A percentile compares a stretch with the other conserved stretches of the same genome.
Conservation (phyloP, 495 filamentous ascomycete species). For the Hypoxylon perforatum region DNA sequence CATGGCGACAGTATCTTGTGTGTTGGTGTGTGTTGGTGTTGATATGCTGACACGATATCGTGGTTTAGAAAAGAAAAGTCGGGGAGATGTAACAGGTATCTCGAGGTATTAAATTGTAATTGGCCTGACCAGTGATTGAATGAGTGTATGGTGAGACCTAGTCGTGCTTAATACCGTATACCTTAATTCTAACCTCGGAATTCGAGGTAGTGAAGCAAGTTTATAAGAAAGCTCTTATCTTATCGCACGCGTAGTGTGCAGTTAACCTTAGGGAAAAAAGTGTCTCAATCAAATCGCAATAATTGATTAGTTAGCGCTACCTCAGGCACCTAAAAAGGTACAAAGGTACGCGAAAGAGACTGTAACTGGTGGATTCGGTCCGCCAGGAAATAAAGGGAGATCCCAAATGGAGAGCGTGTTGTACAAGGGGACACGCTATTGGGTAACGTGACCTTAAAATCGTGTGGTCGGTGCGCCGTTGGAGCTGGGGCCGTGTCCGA, state of each 20-base stretch:
- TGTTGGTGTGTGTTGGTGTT: background rate
- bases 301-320: background rate
- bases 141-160: too few species aligned
- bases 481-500: conserved; percentile 48
- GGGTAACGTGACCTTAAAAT: conserved; percentile 53
- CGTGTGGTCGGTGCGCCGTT: conserved; percentile 47
- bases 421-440: conserved; percentile 36
- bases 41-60: background rate
- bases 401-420: conserved; percentile 24
- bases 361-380: conserved; percentile 6
- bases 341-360: conserved; percentile 32
- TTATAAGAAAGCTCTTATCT: too few species aligned
- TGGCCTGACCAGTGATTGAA: too few species aligned
- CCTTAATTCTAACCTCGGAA: too few species aligned
- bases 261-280: too few species aligned
- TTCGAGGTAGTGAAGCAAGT: too few species aligned
- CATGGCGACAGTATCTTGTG: conserved; percentile 17
- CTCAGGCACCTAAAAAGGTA: conserved; percentile 13
- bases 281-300: conserved; percentile 11
- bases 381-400: conserved; percentile 9
- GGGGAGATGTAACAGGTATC: background rate
- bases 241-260: too few species aligned
- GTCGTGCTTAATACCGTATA: too few species aligned
- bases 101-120: too few species aligned
- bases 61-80: conserved; percentile 4